Conservation (phyloP, 2,329 filamentous ascomycete genomes). For the Aureobasidium melanogenum region DNA sequence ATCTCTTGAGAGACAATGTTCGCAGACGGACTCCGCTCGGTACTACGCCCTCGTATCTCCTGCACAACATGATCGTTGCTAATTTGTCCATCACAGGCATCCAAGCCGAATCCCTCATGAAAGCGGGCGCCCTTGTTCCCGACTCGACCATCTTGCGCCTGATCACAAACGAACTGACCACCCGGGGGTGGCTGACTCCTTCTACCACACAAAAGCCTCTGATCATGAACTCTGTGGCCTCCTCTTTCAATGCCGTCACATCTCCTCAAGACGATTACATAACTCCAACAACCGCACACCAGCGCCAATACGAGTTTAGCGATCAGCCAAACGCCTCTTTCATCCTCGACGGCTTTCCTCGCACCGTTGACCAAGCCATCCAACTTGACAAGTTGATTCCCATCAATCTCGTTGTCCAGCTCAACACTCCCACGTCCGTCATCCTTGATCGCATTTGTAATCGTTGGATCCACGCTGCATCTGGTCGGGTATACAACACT, state of each 20-base stretch:
- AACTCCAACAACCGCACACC: constrained; percentile 25
- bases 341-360: constrained; percentile 91
- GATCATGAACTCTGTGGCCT: constrained; percentile 34
- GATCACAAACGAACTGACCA: constrained; percentile 80
- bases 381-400: constrained; percentile 74
- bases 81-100: constrained; percentile 55
- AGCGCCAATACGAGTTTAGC: constrained; percentile 39
- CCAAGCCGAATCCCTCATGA: constrained; percentile 83
- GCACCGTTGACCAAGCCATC: constrained; percentile 70
- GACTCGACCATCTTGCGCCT: constrained; percentile 87
- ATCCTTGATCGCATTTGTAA: constrained; percentile 85
- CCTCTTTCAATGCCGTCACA: constrained; percentile 3
- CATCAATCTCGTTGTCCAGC: constrained; percentile 87
- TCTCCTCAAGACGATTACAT: constrained; percentile 31
- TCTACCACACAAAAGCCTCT: constrained; percentile 29
- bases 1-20: constrained; percentile 87
- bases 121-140: constrained; percentile 77
- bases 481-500: constrained; percentile 90
- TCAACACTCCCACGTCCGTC: constrained; percentile 76
- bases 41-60: constrained; percentile 31
- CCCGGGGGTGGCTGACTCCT: constrained; percentile 68
- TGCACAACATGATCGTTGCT: background rate
- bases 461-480: constrained; percentile 87
- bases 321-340: constrained; percentile 76
- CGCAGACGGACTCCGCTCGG: constrained; percentile 77